Base-by-base conservation (phyloP, 192 early-diverging fungal species). In the Obelidium mucronatum region DNA sequence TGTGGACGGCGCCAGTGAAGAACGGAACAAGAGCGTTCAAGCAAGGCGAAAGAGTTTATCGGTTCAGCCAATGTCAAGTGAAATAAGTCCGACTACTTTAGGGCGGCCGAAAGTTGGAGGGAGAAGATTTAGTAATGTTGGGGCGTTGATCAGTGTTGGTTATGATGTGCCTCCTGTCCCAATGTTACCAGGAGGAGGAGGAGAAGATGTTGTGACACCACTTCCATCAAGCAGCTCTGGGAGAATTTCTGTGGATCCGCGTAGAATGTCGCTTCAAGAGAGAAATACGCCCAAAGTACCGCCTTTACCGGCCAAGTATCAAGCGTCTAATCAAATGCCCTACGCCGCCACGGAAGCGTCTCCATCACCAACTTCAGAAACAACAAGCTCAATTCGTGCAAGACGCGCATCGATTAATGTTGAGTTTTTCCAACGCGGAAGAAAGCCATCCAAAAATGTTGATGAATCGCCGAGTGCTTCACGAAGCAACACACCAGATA, bases 21-120 rank as follows among this genome's bases (percentile, higher is more conserved):
- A 77, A 17, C 65, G 44, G 1, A 80, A 82, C 39, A 79, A 79
- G 68, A 54, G 71, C 31, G 78, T 79, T 17, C 53, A 81, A 26
- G 76, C 56, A 33, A 53, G 81, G 22, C 39, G 81, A 52, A 76
- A 76, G 69, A 79, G 78, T 65, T 58, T 82, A 33, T 73, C 77
- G 15, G 68, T 67, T 1, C 59, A 63, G 44, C 58, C 66, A 22
- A 28, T 4, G 59, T 58, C n/a, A 8, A n/a, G n/a, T 59, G 11
- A 35, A 63, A 11, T 44, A 13, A 40, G 28, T 19, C 19, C 58
- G 15, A 26, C 48, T 17, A n/a, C 37, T 22, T 22, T 72, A 11
- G 60, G 56, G 11, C n/a, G 58, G 24, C 33, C 72, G 28, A 34
- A 40, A 13, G 42, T 30, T 17, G 39, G 36, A 19, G 13, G 36